Evolutionary conservation across 139 green algal genomes (phyloP), one percentile per base, ranked within the genome.

Genomic region (Volvox africanus): DNA sequence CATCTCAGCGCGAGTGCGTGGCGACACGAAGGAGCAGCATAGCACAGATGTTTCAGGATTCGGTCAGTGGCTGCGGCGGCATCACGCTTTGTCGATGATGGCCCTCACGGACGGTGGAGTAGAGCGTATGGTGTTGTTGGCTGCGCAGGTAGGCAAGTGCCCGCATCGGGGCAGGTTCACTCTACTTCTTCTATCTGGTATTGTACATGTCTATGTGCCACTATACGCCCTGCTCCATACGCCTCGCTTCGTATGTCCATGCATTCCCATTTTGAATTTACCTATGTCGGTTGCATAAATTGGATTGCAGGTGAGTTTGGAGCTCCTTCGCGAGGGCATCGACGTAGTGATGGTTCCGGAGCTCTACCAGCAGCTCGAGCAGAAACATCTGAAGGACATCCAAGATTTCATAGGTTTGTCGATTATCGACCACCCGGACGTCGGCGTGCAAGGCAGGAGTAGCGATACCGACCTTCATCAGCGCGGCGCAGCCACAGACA

Each of bases 331-430:
- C 24, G 22, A 32, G 36, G 37, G 37, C 22, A 37, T 84, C 36
- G 78, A 84, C 21, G 36, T 84, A 44, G 17, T 84, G 18, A 33
- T 84, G 78, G 78, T 84, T 67, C 78, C 78, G 36, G 36, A 84
- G 35, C 36, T 67, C 18, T n/a, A 79, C 71, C 21, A 28, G 65
- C 21, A 24, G 65, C 78, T 35, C 2, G 36, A 84, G 35, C 36
- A 33, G 71, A 30, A 35, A 16, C 21, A 28, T 24, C 21, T 30
- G 65, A 73, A 12, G 65, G 65, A 24, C 65, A 73, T 73, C 24
- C 65, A 28, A 73, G 24, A 73, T 12, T 73, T 28, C 65, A 73
- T 24, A 28, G 11, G 5, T 2, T 73, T 24, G 65, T 30, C 21
- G 65, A 73, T 73, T 73, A 24, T 73, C 21, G 21, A 73, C 65